A percentile compares a stretch with the other conserved stretches of the same genome.
Conservation (phyloP, 1,284 basidiomycete species). For the Irpex sp. region DNA sequence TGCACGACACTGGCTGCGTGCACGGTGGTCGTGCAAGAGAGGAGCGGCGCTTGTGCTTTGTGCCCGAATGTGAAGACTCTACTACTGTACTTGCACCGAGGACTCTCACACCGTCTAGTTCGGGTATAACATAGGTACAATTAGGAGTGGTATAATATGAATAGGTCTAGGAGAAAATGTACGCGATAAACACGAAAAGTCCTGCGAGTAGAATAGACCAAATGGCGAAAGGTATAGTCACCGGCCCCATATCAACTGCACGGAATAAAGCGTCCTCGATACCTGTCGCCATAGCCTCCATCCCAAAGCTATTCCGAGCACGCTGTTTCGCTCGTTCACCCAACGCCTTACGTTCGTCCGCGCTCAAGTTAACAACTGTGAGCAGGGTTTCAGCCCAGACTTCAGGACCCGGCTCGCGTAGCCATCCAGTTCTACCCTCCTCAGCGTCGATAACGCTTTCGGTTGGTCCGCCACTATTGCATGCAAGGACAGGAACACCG, state of each 20-base stretch:
- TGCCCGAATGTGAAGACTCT: background rate
- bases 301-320: conserved; percentile 55
- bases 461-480: conserved; percentile 87
- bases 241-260: conserved; percentile 48
- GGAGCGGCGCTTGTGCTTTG: background rate
- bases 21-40: background rate
- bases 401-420: conserved; percentile 56
- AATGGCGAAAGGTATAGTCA: conserved; percentile 14
- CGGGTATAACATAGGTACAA: too few species aligned
- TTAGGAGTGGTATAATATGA: background rate
- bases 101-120: too few species aligned
- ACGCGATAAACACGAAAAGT: conserved; percentile 2
- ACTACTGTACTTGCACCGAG: too few species aligned
- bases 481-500: conserved; percentile 87
- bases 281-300: conserved; percentile 64
- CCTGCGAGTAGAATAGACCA: conserved; percentile 4
- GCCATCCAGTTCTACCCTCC: conserved; percentile 58
- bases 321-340: conserved; percentile 52
- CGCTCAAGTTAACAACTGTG: conserved; percentile 54
- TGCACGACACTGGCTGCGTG: background rate
- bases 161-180: background rate
- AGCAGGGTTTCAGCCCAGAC: conserved; percentile 70
- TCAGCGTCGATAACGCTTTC: conserved; percentile 75
- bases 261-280: conserved; percentile 52
- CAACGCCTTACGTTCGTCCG: conserved; percentile 45